Evolutionary conservation across 345 rosid species (phyloP).

Genomic region (Schrenkiella parvula): DNA sequence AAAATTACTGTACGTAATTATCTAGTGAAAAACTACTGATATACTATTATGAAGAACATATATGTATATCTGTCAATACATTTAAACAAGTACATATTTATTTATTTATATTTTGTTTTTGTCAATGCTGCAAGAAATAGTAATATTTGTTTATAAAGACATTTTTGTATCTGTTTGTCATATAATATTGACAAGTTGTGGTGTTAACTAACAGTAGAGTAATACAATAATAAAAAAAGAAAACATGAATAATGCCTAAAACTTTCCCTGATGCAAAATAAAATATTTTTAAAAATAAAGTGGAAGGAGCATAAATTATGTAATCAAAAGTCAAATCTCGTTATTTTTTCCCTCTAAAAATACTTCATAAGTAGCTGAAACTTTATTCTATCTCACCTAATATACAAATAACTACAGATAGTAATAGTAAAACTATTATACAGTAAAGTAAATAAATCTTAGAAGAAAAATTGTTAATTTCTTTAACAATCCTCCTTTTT

Average conservation of each 20-base stretch:
- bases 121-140: not conserved
- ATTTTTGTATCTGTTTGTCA: not conserved
- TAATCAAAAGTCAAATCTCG: too few relatives aligned
- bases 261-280: not conserved
- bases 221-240: not conserved
- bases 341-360: not conserved
- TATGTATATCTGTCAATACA: not conserved
- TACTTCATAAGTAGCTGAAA: too few relatives aligned
- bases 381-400: too few relatives aligned
- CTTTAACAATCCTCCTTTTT: too few relatives aligned
- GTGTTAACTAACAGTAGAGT: not conserved
- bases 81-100: not conserved
- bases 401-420: too few relatives aligned
- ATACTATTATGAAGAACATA: not conserved
- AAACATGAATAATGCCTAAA: not conserved
- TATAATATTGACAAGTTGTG: slow-evolving; percentile 12
- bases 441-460: too few relatives aligned
- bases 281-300: not conserved
- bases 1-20: too few relatives aligned
- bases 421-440: too few relatives aligned
- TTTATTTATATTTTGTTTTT: not conserved
- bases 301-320: not conserved
- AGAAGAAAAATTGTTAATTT: too few relatives aligned
- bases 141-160: not conserved
- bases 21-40: not conserved